Evolutionary conservation across 2,329 filamentous ascomycete genomes (phyloP).

Genomic region (Neonectria sp.): DNA sequence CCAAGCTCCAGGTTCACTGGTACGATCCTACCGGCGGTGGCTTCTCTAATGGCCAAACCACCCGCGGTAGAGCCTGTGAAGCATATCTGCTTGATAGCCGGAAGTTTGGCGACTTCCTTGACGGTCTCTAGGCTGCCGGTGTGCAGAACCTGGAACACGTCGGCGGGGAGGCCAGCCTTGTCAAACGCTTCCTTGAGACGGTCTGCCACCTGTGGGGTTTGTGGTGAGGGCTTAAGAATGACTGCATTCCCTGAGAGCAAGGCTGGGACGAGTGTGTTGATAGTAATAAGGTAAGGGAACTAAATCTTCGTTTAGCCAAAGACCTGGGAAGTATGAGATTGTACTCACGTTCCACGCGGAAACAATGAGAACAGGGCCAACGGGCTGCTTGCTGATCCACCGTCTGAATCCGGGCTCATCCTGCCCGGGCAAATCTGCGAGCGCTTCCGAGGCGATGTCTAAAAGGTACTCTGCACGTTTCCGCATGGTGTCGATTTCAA

Average conservation of each 20-base stretch:
- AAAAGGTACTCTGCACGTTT: conserved; percentile 88
- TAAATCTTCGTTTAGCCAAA: conserved; percentile 53
- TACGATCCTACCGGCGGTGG: conserved; percentile 86
- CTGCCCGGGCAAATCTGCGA: conserved; percentile 87
- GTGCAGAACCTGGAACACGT: conserved; percentile 94
- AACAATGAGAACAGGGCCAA: conserved; percentile 91
- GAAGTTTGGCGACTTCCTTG: conserved; percentile 60
- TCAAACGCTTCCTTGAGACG: conserved; percentile 83
- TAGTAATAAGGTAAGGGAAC: conserved; percentile 94
- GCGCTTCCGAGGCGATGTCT: conserved; percentile 82
- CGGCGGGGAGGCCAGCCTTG: conserved; percentile 84
- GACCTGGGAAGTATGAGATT: not conserved
- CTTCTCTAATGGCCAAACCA: conserved; percentile 88
- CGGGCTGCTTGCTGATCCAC: conserved; percentile 88
- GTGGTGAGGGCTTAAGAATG: conserved; percentile 94
- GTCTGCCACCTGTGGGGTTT: conserved; percentile 93
- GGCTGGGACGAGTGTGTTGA: conserved; percentile 93
- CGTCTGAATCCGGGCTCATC: conserved; percentile 89
- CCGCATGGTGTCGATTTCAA: conserved; percentile 87
- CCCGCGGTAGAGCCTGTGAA: conserved; percentile 95
- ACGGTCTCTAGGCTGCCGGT: conserved; percentile 66
- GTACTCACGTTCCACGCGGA: conserved; percentile 94
- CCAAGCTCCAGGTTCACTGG: conserved; percentile 92
- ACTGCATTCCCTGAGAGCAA: conserved; percentile 91
- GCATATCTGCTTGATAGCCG: conserved; percentile 84